Conservation (phyloP, 371 early-diverging fungal species). For the Fennellomyces sp. region DNA sequence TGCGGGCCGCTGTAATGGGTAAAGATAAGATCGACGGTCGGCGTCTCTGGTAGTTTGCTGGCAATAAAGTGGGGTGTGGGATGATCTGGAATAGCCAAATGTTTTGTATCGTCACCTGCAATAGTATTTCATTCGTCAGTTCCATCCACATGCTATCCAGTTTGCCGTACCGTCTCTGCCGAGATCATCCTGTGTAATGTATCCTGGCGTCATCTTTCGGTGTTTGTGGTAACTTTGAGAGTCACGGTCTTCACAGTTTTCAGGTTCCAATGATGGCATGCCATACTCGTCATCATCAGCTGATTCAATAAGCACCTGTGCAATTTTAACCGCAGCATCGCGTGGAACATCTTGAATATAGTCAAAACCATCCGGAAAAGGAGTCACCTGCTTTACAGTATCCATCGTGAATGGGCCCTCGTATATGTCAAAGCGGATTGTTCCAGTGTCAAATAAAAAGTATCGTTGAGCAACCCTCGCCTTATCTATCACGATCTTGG, state of each 20-base stretch:
- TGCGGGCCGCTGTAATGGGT: slow-evolving; percentile 30
- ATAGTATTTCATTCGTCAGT: too few species aligned
- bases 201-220: slow-evolving; percentile 54
- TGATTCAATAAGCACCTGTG: slow-evolving; percentile 48
- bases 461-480: slow-evolving; percentile 29
- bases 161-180: slow-evolving; percentile 31
- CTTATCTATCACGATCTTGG: slow-evolving; percentile 29
- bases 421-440: neutral
- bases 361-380: slow-evolving; percentile 49
- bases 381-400: slow-evolving; percentile 51
- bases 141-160: neutral
- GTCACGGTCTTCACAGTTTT: slow-evolving; percentile 24
- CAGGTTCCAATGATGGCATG: neutral
- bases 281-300: neutral
- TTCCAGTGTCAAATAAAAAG: neutral
- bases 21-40: slow-evolving; percentile 32
- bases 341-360: slow-evolving; percentile 36
- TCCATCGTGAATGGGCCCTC: slow-evolving; percentile 38
- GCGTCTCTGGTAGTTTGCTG: slow-evolving; percentile 19
- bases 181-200: slow-evolving; percentile 52
- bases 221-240: slow-evolving; percentile 29
- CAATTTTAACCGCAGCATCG: slow-evolving; percentile 19
- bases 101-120: slow-evolving; percentile 37
- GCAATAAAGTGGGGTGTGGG: slow-evolving; percentile 43
- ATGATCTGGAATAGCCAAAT: slow-evolving; percentile 37